Base-by-base conservation (phyloP, 1,284 basidiomycete species). In the Bothia castanella region DNA sequence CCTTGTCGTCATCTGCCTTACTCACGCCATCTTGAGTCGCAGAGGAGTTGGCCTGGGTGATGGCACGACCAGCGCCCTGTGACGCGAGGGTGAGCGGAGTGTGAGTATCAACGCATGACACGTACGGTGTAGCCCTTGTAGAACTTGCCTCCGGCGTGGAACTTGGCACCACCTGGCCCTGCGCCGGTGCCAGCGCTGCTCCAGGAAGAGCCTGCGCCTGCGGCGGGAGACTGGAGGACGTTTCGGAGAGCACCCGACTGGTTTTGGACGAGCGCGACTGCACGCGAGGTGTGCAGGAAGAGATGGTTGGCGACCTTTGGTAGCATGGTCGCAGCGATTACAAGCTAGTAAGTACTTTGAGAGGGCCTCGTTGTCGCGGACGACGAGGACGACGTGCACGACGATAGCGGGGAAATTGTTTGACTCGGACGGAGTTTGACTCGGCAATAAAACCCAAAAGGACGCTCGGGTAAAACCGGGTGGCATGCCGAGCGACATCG, bases 261-360 rank as follows among this genome's bases (percentile, higher is more conserved):
- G 55, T 81, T 82, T 61, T 88, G 86, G 39, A 84, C 84, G 41
- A 82, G 80, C 3, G 83, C 79, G 45, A 83, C 87, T 16, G 85
- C 87, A 61, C 87, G 82, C 23, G 82, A 77, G 0, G 85, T 87
- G 58, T 84, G 82, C 56, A 89, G 80, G 30, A 90, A 71, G 48
- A 91, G 74, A 47, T 85, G 81, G 29, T 82, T 85, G 21, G 86
- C 84, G 68, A 87, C 83, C 69, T 89, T 89, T 46, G 89, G 87
- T 62, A 91, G 72, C 88, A 91, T 91, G 46, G 58, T 52, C 49
- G 55, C 5, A 20, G 23, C 17, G 35, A 55, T 38, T 43, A 50
- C 40, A 42, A 21, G 14, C 11, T 48, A 37, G 17, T 35, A 35
- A 10, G 23, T 2, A 27, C 30, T 37, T 42, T 30, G 42, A 21